A percentile compares a stretch with the other conserved stretches of the same genome.
These are phyloP conservation scores for Paraphoma chrysanthemicola DNA, from an alignment of 2,329 filamentous ascomycete genomes.

Conservation along the genomic window DNA sequence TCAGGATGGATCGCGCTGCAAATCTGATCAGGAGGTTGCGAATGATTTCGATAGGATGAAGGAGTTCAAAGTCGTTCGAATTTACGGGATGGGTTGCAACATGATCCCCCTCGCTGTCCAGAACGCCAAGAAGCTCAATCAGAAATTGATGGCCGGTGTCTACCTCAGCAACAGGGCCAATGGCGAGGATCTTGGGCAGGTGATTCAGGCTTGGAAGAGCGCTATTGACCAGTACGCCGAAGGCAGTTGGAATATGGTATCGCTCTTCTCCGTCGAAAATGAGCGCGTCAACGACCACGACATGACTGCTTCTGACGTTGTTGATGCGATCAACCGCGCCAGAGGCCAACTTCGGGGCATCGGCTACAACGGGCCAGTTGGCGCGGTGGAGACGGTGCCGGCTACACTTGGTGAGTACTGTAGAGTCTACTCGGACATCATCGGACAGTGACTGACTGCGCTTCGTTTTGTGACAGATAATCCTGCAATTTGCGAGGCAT, in stretches of 20 bases:
- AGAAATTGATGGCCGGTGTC: conserved; percentile 78
- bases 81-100: conserved; percentile 82
- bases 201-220: conserved; percentile 67
- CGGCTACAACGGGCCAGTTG: conserved; percentile 76
- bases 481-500: conserved; percentile 72
- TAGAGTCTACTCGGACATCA: no score
- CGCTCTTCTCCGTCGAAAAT: conserved; percentile 80
- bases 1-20: conserved; percentile 60
- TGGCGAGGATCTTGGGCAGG: conserved; percentile 53
- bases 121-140: conserved; percentile 68
- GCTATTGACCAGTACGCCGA: conserved; percentile 54
- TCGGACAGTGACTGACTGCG: not conserved
- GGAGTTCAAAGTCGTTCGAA: conserved; percentile 70
- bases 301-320: conserved; percentile 60
- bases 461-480: conserved; percentile 50
- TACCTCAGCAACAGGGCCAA: conserved; percentile 63
- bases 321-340: conserved; percentile 64
- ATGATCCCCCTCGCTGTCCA: conserved; percentile 69
- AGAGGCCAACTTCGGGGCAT: conserved; percentile 64
- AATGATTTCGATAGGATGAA: conserved; percentile 68
- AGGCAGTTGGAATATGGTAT: conserved; percentile 71
- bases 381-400: conserved; percentile 80
- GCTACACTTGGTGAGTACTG: conserved; percentile 57
- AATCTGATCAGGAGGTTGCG: conserved; percentile 67
- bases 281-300: conserved; percentile 70